Evolutionary conservation across 2,329 filamentous ascomycete genomes (phyloP).

Genomic region (Phialemonium atrogriseum): DNA sequence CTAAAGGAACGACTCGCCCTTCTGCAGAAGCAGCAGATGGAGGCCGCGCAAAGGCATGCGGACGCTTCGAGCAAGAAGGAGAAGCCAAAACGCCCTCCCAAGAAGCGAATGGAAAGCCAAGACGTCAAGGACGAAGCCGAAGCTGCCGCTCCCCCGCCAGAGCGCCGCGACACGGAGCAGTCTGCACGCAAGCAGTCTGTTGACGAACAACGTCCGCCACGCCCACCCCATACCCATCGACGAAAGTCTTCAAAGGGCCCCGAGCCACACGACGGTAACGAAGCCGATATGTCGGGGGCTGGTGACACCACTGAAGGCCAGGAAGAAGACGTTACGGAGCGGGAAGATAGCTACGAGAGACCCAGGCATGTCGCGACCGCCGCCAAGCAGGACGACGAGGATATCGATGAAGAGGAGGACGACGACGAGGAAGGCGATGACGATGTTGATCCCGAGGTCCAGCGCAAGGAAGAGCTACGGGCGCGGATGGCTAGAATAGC

Average conservation of each 20-base stretch:
- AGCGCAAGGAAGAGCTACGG: slow-evolving; percentile 77
- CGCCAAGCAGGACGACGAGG: slow-evolving; percentile 32
- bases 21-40: slow-evolving; percentile 86
- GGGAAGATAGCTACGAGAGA: slow-evolving; percentile 65
- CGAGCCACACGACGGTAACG: slow-evolving; percentile 50
- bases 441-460: slow-evolving; percentile 79
- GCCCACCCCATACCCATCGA: slow-evolving; percentile 34
- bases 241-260: slow-evolving; percentile 44
- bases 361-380: slow-evolving; percentile 24
- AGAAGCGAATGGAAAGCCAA: slow-evolving; percentile 52
- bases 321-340: slow-evolving; percentile 54
- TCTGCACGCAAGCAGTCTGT: slow-evolving; percentile 38
- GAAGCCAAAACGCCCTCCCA: slow-evolving; percentile 72
- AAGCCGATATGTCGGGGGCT: slow-evolving; percentile 56
- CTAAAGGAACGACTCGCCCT: slow-evolving; percentile 93
- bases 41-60: slow-evolving; percentile 76
- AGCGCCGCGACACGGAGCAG: slow-evolving; percentile 41
- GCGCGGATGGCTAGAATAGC: slow-evolving; percentile 99
- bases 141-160: slow-evolving; percentile 26
- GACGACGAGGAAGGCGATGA: slow-evolving; percentile 72
- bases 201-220: slow-evolving; percentile 36
- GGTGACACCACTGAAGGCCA: slow-evolving; percentile 56
- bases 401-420: slow-evolving; percentile 44
- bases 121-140: slow-evolving; percentile 24
- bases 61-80: slow-evolving; percentile 75